A percentile compares a stretch with the other conserved stretches of the same genome.
phyloP scores from a whole-genome alignment of 768 basidiomycete genomes.

The Macrolepiota albuminosa region DNA sequence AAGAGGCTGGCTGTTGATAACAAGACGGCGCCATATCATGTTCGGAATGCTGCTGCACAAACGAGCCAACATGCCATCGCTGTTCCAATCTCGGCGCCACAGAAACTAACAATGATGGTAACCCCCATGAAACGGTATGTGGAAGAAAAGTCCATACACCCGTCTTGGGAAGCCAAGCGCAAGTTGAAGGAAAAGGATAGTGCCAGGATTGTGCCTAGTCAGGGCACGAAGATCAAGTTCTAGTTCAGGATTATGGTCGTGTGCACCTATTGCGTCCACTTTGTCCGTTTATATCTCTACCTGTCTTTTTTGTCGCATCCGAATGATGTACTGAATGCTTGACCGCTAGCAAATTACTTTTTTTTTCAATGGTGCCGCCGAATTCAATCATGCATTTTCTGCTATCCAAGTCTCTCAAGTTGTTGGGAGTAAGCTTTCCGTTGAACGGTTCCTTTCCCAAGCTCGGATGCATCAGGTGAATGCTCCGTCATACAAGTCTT shows the following conservation, averaged over 20 bases:
- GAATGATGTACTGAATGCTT: neutral
- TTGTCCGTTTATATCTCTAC: neutral
- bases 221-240: constrained; percentile 86
- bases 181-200: constrained; percentile 69
- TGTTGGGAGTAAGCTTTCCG: neutral
- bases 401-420: neutral
- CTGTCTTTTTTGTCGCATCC: neutral
- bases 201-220: constrained; percentile 55
- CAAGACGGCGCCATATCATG: constrained; percentile 16
- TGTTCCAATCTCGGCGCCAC: neutral
- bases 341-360: neutral
- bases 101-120: constrained; percentile 2
- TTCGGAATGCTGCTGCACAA: constrained; percentile 20
- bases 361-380: neutral
- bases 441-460: neutral
- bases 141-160: constrained; percentile 60
- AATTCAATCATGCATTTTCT: neutral
- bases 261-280: constrained; percentile 3
- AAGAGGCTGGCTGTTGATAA: neutral
- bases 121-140: constrained; percentile 5
- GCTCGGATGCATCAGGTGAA: too few species aligned
- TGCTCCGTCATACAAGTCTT: neutral
- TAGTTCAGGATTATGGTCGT: constrained; percentile 14
- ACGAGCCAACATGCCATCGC: constrained; percentile 22
- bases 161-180: constrained; percentile 95